Evolutionary conservation across 257 asterid genomes (phyloP), one percentile per base, ranked within the genome.

Genomic region (Solanum pennellii): DNA sequence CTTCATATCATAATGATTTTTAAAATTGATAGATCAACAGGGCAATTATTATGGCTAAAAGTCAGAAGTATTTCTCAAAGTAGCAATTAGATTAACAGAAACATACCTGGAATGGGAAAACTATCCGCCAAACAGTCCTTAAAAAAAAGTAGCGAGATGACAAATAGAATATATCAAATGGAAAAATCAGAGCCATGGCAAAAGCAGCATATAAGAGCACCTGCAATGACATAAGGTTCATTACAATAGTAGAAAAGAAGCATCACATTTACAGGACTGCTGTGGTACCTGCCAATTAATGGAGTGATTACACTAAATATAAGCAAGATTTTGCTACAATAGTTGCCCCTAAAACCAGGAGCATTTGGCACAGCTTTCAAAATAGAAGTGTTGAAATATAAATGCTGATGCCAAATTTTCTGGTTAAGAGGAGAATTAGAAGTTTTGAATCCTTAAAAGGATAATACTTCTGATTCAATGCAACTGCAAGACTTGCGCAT

Each of bases 81-180:
- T 65, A 44, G 86, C 77, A 47, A 80, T 75, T 75, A 66, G 16
- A 89, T 83, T 69, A 89, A 59, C 52, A 72, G 52, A 84, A 90
- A 91, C 98, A 94, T 94, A 91, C 99, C 98, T 97, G 99, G 85
- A 97, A 87, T 5, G 99, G 99, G 85, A 96, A 91, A 74, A 93
- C 90, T 82, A 97, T 95, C 88, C 98, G 93, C 98, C 98, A 97
- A 79, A 93, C 86, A 87, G 98, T 94, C 94, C 98, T 95, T 92
- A 96, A 86, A 87, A 95, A 90, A 92, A 96, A 96, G 93, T 88
- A 97, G 89, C 99, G 99, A 80, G 99, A 92, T 86, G 99, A 92
- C 86, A 97, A 92, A 91, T 92, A 90, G 92, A 97, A 97, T 86
- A 97, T 93, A 92, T 96, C 99, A 87, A 97, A 97, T 85, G 99